Evolutionary conservation across 2,329 filamentous ascomycete species (phyloP), one percentile per base, ranked within the genome.

Genomic region (Akanthomyces uredinophilus): DNA sequence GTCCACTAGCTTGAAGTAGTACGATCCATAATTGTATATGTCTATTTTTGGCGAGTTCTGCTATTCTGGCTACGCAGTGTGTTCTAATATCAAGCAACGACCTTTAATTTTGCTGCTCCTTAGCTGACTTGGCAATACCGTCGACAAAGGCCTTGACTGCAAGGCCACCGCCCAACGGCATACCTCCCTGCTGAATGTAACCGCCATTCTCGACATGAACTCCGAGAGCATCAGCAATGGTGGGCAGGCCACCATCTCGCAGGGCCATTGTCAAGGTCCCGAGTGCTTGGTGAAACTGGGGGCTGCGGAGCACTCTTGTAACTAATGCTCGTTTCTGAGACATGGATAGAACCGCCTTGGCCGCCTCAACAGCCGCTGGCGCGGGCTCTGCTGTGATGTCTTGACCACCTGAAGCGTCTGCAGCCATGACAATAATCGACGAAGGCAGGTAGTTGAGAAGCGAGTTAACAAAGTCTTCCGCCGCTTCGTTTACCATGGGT

Each of bases 121-220:
- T 83, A 0, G 92, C 89, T 6, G 86, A 87, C 77, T 85, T 88
- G 81, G 90, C 95, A 53, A 97, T 87, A 3, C 94, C 95, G 61
- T 96, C 86, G 24, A 99, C 83, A 75, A 99, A 99, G 4, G 90
- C 91, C 77, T 96, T 89, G 1, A 99, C 87, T 14, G 94, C 94
- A 68, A 95, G 89, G 6, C 90, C 91, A 58, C 93, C 93, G 49
- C 93, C 94, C 51, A 97, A 76, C 2, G 94, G 93, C 79, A 97
- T 87, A 56, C 85, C 89, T 6, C 91, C 88, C 61, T 90, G 87
- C 65, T 83, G 83, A 70, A 96, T 83, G 66, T 90, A 89, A 4
- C 94, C 94, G n/a, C 89, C 89, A 71, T 96, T 92, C 70, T 89
- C 84, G 22, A 99, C 86, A 67, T 87, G 86, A 63, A 98, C 84